Evolutionary conservation across 805 yeast species (phyloP), one percentile per base, ranked within the genome.

Genomic region (Saturnispora galanensis): DNA sequence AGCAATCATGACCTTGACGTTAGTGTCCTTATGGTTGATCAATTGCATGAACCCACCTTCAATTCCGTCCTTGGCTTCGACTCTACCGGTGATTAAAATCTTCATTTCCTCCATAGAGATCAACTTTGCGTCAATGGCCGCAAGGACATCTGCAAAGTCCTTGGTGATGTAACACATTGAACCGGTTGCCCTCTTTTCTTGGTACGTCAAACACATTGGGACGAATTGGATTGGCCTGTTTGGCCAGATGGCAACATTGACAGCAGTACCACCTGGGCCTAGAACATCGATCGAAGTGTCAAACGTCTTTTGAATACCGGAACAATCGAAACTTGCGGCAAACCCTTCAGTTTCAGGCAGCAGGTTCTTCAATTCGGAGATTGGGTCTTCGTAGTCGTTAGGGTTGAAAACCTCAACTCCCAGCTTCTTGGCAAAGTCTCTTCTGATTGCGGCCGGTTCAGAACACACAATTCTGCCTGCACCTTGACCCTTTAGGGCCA

Each of bases 191-290:
- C 58, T 59, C 54, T 75, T 79, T 56, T 80, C 85, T 44, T 69
- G 68, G 52, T 69, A 62, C 4, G 81, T 72, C 15, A 76, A 59
- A 49, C 68, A 70, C 79, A 76, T 77, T 44, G 81, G 81, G 50
- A 66, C 66, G 55, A 69, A 73, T 12, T 63, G 64, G 21, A 72
- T 60, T 7, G 77, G 70, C 32, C 68, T 63, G 38, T 69, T 67
- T 16, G 79, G 77, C 82, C 83, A 79, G 37, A 80, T 74, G 5
- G 85, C 85, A 45, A 79, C 71, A 57, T 79, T 79, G 29, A 76
- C 74, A n/a, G 78, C 73, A 2, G 67, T 64, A 38, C 85, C 85
- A 49, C 74, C 68, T 5, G 75, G 70, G 1, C 70, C 63, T 8
- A 76, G 60, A 4, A 76, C 74, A 33, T 63, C 64, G 33, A 79